Evolutionary conservation across 225 moss, liverwort and hornwort species (phyloP).

Genomic region (Thuidium tamariscinum): DNA sequence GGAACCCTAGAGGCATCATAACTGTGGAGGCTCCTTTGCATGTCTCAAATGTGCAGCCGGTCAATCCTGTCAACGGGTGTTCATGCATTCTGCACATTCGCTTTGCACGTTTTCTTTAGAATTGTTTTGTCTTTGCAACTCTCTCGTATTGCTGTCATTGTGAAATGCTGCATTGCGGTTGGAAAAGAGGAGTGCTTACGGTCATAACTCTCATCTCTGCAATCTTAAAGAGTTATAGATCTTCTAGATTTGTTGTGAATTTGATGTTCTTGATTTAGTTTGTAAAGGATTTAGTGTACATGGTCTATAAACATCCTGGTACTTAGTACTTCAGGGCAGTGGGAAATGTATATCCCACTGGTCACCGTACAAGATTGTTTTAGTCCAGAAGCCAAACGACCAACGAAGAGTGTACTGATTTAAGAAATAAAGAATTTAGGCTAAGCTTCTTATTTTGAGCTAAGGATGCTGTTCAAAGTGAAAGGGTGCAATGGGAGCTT

Average conservation of each 20-base stretch:
- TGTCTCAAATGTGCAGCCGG: constrained; percentile 78
- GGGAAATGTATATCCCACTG: not conserved
- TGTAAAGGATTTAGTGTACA: not conserved
- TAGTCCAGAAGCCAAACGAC: too few species aligned
- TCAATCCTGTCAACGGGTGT: constrained; percentile 88
- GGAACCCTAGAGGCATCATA: constrained; percentile 84
- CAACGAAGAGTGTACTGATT: not conserved
- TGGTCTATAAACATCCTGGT: not conserved
- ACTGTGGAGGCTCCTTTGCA: constrained; percentile 91
- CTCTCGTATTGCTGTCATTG: not conserved
- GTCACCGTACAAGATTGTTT: not conserved
- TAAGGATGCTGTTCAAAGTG: not conserved
- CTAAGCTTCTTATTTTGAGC: not conserved
- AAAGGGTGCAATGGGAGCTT: not conserved
- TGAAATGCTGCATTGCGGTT: not conserved
- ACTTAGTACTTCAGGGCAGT: not conserved
- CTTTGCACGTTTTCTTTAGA: not conserved
- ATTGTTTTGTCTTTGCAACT: not conserved
- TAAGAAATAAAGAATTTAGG: too few species aligned
- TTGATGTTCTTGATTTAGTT: not conserved
- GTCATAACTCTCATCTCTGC: not conserved
- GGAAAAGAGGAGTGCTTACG: not conserved
- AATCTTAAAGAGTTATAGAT: not conserved
- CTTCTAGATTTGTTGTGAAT: not conserved
- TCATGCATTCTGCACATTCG: not conserved